Base-by-base conservation (phyloP, 768 basidiomycete species). In the Crucibulum laeve region DNA sequence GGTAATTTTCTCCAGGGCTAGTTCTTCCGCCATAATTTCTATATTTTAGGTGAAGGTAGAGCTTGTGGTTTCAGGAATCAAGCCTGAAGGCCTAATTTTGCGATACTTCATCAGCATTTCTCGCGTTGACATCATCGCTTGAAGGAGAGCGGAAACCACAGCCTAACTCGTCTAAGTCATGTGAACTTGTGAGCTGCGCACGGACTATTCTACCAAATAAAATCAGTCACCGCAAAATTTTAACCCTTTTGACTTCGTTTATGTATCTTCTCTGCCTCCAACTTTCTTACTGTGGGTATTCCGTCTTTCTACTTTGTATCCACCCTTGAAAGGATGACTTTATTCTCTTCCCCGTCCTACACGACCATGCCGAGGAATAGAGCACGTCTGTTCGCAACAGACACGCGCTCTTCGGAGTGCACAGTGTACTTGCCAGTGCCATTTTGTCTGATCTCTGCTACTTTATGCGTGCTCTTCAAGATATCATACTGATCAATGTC, bases 321-420 rank as follows among this genome's bases (percentile, higher is more conserved):
- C n/a, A n/a, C n/a, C n/a, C n/a, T n/a, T n/a, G n/a, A n/a, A n/a
- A n/a, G 59, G 82, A 86, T 86, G 84, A 83, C 77, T 73, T 73
- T 73, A 77, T 87, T 87, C 86, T 87, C 84, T 88, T 87, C 85
- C 85, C 85, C 85, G 84, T 83, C 85, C 67, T 87, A 87, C 59
- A 83, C 85, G 86, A 87, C 87, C 77, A 82, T 88, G 87, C 71
- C 80, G 85, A 87, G 84, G 61, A 71, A 77, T 63, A 87, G 84
- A 84, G 82, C 55, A 58, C 60, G 80, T 83, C 73, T 75, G 80
- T 85, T 84, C 80, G 80, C 81, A 82, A 81, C 82, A 71, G 70
- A 81, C 76, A 67, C 63, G 79, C 74, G 73, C 66, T 70, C 66
- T 76, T 46, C 64, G 68, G 72, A 67, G 65, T 65, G 75, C 75